Base-by-base conservation (phyloP, 805 yeast species). In the Cyberlindnera sargentensis region DNA sequence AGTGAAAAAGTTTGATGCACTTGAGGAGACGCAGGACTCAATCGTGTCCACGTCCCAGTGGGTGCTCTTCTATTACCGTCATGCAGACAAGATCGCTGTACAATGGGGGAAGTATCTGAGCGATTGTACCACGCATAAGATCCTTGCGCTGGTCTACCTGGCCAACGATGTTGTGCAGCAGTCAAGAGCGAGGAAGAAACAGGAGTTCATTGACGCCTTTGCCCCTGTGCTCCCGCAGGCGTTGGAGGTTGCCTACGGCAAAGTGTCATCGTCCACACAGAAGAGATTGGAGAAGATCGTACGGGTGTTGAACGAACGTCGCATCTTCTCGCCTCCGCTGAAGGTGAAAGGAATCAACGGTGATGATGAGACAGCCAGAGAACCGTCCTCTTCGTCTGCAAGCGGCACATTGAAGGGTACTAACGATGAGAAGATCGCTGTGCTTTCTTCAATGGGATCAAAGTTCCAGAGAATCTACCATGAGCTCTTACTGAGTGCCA, bases 131-230 rank as follows among this genome's bases (percentile, higher is more conserved):
- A 50, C 56, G n/a, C 62, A 63, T 40, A 70, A 73, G 52, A 73
- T 71, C 46, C 68, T 82, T 41, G 71, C 82, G 2, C 62, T 83
- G 44, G 68, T 87, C 25, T 87, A 87, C 55, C 66, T 87, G 10
- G 82, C 84, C 41, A 87, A 87, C 60, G 96, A 87, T 51, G 80
- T 87, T 24, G 82, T 86, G 1, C 96, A 87, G 61, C 84, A 84
- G 57, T 78, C 89, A 3, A 71, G 80, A 46, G 79, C 82, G 31
- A 77, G 79, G 52, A 70, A 75, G 46, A 78, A 75, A 53, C 64
- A 65, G 4, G 85, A 78, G 39, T 81, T 82, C 50, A 61, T 82
- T 3, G 64, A 62, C 7, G 80, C 78, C 3, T 87, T 84, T 61
- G 70, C 76, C 9, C 56, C 60, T 1, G 73, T 72, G 3, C 56